Evolutionary conservation across 2,329 filamentous ascomycete species (phyloP), one percentile per base, ranked within the genome.

Genomic region (Teratosphaeriaceae sp.): DNA sequence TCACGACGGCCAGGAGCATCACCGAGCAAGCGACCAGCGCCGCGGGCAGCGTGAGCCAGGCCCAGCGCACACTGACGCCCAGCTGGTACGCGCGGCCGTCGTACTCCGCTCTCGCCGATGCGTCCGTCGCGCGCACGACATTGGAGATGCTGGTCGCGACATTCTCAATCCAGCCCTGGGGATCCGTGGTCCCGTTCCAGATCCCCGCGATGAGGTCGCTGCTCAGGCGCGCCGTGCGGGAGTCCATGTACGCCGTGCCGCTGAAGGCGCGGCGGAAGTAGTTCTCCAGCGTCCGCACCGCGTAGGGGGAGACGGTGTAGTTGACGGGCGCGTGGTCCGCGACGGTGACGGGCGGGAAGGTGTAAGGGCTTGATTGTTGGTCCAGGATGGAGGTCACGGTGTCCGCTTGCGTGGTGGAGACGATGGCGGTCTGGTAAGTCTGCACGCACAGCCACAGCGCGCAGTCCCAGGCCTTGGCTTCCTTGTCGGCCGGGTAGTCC

Each of bases 141-240:
- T 39, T 39, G 12, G 23, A 4, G 12, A 39, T 6, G 37, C 37
- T 39, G 11, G 37, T 39, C 11, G 37, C 37, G 4, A 39, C 24
- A n/a, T 29, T 19, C 16, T 27, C 15, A 5, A 39, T 39, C 37
- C 37, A 39, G 13, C 19, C 24, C 9, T 29, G 37, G n/a, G 37
- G 22, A 9, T 29, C 24, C 13, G 5, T 16, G 5, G 38, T 33
- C 8, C 38, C 38, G 29, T 41, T 41, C 26, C 27, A 41, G 21
- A 33, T 24, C 11, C 38, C 27, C 19, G 16, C 27, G 3, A 33
- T 41, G 26, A 41, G 26, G 15, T 41, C 38, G 21, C 38, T 41
- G 8, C 5, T 30, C n/a, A 41, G 15, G 6, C 5, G 13, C 15
- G 18, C 18, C 6, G 27, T 19, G 12, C 9, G 16, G 12, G 9